Conservation (phyloP, 2,329 filamentous ascomycete species). For the Penicillium brasilianum region DNA sequence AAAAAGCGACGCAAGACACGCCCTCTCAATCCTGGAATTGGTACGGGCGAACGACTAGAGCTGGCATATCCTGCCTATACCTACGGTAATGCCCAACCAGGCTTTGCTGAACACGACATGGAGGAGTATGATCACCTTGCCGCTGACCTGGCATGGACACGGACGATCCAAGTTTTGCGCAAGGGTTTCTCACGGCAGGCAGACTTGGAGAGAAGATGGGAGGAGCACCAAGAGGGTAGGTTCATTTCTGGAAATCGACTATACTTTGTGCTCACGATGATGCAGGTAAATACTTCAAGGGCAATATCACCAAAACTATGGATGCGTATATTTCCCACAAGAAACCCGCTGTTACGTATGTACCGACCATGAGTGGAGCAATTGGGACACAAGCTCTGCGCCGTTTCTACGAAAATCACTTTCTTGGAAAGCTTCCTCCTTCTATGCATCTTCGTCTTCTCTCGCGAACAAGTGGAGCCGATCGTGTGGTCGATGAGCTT, state of each 20-base stretch:
- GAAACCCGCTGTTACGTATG: slow-evolving; percentile 37
- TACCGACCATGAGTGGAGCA: slow-evolving; percentile 48
- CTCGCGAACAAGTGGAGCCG: slow-evolving; percentile 62
- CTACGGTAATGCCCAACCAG: slow-evolving; percentile 62
- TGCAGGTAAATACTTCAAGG: slow-evolving; percentile 41
- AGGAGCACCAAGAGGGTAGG: slow-evolving; percentile 45
- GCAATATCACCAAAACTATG: slow-evolving; percentile 39
- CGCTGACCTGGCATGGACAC: slow-evolving; percentile 70
- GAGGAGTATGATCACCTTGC: slow-evolving; percentile 69
- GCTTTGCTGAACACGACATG: slow-evolving; percentile 73
- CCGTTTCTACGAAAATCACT: slow-evolving; percentile 62
- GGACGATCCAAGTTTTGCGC: slow-evolving; percentile 64
- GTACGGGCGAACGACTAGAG: slow-evolving; percentile 52
- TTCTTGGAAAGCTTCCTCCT: slow-evolving; percentile 57
- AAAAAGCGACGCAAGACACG: slow-evolving; percentile 56
- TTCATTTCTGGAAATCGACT: background rate
- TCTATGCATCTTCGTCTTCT: slow-evolving; percentile 60
- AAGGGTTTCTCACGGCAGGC: slow-evolving; percentile 60
- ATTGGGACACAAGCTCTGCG: slow-evolving; percentile 49
- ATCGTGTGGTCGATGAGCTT: slow-evolving; percentile 67
- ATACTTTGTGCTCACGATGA: background rate
- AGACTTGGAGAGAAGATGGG: slow-evolving; percentile 43
- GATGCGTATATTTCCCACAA: slow-evolving; percentile 37
- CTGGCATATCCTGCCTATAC: slow-evolving; percentile 51
- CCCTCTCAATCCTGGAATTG: slow-evolving; percentile 56